Percentiles rank a stretch among this genome's conserved stretches.
These are phyloP conservation scores for Aureobasidium melanogenum DNA, from an alignment of 2,329 filamentous ascomycete genomes.

Conservation along the genomic window DNA sequence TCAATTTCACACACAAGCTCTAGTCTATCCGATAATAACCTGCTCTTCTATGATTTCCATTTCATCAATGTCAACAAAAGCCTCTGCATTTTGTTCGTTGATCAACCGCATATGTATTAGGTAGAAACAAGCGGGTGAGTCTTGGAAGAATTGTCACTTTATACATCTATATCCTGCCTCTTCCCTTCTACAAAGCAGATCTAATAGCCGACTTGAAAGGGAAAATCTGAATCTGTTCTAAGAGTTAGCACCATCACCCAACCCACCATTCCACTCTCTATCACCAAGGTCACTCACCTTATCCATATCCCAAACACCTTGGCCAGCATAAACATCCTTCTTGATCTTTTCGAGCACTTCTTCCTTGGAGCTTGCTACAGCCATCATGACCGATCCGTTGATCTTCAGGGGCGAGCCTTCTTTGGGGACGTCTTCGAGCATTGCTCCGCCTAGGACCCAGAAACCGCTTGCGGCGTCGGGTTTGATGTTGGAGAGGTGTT, in stretches of 20 bases:
- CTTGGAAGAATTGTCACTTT: not conserved
- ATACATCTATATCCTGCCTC: not conserved
- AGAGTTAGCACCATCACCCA: not conserved
- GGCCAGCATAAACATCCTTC: constrained; percentile 62
- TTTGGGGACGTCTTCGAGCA: constrained; percentile 55
- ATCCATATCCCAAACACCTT: constrained; percentile 66
- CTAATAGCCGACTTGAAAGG: constrained; percentile 41
- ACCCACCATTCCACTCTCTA: not conserved
- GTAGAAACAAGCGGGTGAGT: not conserved
- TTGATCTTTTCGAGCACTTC: constrained; percentile 59
- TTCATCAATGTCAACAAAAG: not conserved
- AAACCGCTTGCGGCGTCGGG: constrained; percentile 45
- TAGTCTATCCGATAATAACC: not conserved
- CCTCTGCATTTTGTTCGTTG: not conserved
- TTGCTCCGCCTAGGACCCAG: constrained; percentile 60
- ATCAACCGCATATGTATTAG: not conserved
- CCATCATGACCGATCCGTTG: constrained; percentile 63
- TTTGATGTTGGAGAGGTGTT: constrained; percentile 51
- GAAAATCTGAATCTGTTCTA: constrained; percentile 32
- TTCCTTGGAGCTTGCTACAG: constrained; percentile 57
- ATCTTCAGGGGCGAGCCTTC: constrained; percentile 60
- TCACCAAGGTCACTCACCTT: constrained; percentile 25
- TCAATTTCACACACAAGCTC: not conserved
- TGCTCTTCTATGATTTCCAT: not conserved
- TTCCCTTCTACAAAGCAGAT: constrained; percentile 1